A percentile compares a stretch with the other conserved stretches of the same genome.
phyloP scores from a whole-genome alignment of 2,329 filamentous ascomycete species.

The Chaetothyriales sp. region DNA sequence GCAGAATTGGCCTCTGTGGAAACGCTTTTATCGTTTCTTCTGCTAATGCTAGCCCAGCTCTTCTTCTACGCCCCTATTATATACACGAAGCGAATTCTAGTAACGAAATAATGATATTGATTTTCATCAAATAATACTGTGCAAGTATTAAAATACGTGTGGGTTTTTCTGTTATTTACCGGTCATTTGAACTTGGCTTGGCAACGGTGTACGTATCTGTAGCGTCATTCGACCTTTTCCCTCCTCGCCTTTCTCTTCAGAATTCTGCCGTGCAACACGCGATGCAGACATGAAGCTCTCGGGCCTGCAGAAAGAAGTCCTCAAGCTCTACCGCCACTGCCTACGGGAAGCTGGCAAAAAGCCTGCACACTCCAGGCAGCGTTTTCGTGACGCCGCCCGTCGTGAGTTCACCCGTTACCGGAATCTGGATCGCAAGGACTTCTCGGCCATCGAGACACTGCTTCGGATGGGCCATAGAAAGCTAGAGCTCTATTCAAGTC shows the following conservation, averaged over 20 bases:
- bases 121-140: too few relatives aligned
- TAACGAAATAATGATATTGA: neutral
- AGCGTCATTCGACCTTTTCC: neutral
- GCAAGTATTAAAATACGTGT: too few relatives aligned
- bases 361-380: constrained; percentile 30
- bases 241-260: neutral
- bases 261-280: neutral
- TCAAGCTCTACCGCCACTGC: constrained; percentile 74
- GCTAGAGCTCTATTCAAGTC: constrained; percentile 64
- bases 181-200: neutral
- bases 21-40: constrained; percentile 56
- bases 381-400: constrained; percentile 28
- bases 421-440: constrained; percentile 67
- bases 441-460: constrained; percentile 70
- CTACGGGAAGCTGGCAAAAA: constrained; percentile 70
- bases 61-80: neutral
- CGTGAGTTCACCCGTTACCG: constrained; percentile 61
- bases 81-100: neutral
- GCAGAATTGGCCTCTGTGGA: constrained; percentile 59
- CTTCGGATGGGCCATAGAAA: constrained; percentile 68
- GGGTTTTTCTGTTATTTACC: too few relatives aligned
- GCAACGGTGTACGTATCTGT: neutral
- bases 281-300: constrained; percentile 36
- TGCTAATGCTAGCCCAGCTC: constrained; percentile 35
- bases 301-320: constrained; percentile 77